Evolutionary conservation across 768 basidiomycete genomes (phyloP).

Genomic region (Lactarius pseudohatsudake): DNA sequence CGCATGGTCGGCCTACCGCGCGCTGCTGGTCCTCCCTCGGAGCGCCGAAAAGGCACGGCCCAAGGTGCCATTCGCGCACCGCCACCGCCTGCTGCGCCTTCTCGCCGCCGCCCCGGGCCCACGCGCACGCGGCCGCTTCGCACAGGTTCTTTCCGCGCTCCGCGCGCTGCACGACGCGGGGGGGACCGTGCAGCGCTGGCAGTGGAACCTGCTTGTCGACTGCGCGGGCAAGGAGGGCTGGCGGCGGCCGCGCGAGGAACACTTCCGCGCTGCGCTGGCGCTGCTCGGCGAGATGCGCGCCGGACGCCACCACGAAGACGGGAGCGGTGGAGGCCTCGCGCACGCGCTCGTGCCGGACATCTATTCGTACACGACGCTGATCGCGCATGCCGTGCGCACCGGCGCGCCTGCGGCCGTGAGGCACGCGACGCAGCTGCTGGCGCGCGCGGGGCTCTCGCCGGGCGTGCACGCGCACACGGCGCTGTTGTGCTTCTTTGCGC

Average conservation of each 20-base stretch:
- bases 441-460: slow-evolving; percentile 52
- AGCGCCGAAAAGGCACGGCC: slow-evolving; percentile 1
- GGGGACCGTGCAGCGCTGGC: slow-evolving; percentile 55
- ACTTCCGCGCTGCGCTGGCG: slow-evolving; percentile 60
- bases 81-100: slow-evolving; percentile 62
- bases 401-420: slow-evolving; percentile 43
- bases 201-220: slow-evolving; percentile 78
- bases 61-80: slow-evolving; percentile 41
- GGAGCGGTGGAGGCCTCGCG: slow-evolving; percentile 11
- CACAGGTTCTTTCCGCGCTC: slow-evolving; percentile 68
- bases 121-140: slow-evolving; percentile 58
- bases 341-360: slow-evolving; percentile 51
- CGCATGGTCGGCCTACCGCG: slow-evolving; percentile 48
- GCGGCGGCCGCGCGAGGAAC: slow-evolving; percentile 54
- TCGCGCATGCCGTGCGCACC: slow-evolving; percentile 62
- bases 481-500: slow-evolving; percentile 55
- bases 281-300: slow-evolving; percentile 61
- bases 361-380: slow-evolving; percentile 65
- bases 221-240: slow-evolving; percentile 60
- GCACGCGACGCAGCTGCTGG: slow-evolving; percentile 55
- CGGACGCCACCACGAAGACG: neutral
- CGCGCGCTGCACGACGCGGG: slow-evolving; percentile 55
- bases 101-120: slow-evolving; percentile 50
- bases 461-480: slow-evolving; percentile 63
- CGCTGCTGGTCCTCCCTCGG: slow-evolving; percentile 33